phyloP scores from a whole-genome alignment of 139 green algal genomes.

The Spirogloea muscicola region DNA sequence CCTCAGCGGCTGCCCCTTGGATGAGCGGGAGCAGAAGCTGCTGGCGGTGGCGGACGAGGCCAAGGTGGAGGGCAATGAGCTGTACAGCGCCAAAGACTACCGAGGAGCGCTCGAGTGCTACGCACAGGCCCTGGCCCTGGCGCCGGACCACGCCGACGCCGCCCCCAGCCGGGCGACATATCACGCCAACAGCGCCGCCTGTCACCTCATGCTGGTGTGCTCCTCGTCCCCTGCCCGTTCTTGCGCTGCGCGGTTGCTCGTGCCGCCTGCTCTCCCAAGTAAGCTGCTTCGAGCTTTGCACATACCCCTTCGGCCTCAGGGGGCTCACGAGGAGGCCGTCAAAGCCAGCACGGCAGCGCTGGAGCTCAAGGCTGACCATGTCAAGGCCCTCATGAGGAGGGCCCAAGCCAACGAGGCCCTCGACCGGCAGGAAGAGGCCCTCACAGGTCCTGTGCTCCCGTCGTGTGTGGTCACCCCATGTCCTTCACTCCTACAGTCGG shows the following conservation, averaged over 20 bases:
- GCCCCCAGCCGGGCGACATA: not conserved
- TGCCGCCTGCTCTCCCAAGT: not conserved
- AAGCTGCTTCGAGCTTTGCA: not conserved
- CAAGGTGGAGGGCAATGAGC: not conserved
- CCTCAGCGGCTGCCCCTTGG: too few relatives aligned
- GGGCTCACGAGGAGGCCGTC: conserved; percentile 18
- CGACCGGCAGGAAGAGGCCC: conserved; percentile 75
- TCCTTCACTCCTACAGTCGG: too few relatives aligned
- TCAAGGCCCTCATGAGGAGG: conserved; percentile 77
- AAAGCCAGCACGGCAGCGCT: conserved; percentile 50
- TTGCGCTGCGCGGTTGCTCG: not conserved
- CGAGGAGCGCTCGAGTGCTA: conserved; percentile 11
- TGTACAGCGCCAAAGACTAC: not conserved
- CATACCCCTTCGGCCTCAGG: conserved; percentile 5
- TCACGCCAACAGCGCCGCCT: conserved; percentile 13
- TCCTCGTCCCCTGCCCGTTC: not conserved
- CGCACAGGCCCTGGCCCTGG: not conserved
- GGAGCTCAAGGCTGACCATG: conserved; percentile 51
- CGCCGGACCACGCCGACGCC: conserved; percentile 9
- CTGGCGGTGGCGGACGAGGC: not conserved
- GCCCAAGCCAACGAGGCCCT: conserved; percentile 68
- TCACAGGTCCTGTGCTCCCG: too few relatives aligned
- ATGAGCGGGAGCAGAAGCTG: conserved; percentile 2
- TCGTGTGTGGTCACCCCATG: too few relatives aligned
- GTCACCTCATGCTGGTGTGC: conserved; percentile 7